A percentile compares a stretch with the other conserved stretches of the same genome.
These are phyloP conservation scores for Herpomyces periplanetae DNA, from an alignment of 2,329 filamentous ascomycete species.

Conservation along the genomic window DNA sequence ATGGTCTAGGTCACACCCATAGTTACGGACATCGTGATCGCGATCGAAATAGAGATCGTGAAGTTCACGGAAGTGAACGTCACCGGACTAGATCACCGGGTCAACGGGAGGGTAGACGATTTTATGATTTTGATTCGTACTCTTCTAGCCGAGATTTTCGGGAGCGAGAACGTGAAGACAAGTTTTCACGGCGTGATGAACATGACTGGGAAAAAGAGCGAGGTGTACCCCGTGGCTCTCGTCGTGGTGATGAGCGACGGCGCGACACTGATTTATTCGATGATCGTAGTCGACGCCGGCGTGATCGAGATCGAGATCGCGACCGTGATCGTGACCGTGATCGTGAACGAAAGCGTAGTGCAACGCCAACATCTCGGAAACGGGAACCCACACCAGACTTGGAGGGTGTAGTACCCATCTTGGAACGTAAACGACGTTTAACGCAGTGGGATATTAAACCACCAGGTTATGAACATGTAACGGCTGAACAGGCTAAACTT, in stretches of 20 bases:
- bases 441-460: constrained; percentile 99
- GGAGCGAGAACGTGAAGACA: constrained; percentile 67
- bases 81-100: constrained; percentile 48
- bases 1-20: too few relatives aligned
- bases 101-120: constrained; percentile 20
- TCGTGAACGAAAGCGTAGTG: constrained; percentile 24
- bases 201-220: constrained; percentile 38
- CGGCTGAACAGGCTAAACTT: constrained; percentile 86
- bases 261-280: constrained; percentile 21
- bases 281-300: constrained; percentile 11
- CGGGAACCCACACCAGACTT: constrained; percentile 84
- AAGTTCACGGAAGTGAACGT: constrained; percentile 19
- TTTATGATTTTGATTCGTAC: constrained; percentile 40
- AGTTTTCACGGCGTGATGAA: constrained; percentile 34
- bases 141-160: constrained; percentile 70
- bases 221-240: constrained; percentile 9
- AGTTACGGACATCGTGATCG: constrained; percentile 7
- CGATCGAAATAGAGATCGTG: constrained; percentile 5
- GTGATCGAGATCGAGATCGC: constrained; percentile 8
- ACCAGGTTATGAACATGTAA: constrained; percentile 86
- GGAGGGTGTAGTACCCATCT: constrained; percentile 39
- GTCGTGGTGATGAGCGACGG: constrained; percentile 8
- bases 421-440: constrained; percentile 56
- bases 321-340: constrained; percentile 9
- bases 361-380: constrained; percentile 47